Evolutionary conservation across 306 rosid species (phyloP).

Genomic region (Trifolium pratense): DNA sequence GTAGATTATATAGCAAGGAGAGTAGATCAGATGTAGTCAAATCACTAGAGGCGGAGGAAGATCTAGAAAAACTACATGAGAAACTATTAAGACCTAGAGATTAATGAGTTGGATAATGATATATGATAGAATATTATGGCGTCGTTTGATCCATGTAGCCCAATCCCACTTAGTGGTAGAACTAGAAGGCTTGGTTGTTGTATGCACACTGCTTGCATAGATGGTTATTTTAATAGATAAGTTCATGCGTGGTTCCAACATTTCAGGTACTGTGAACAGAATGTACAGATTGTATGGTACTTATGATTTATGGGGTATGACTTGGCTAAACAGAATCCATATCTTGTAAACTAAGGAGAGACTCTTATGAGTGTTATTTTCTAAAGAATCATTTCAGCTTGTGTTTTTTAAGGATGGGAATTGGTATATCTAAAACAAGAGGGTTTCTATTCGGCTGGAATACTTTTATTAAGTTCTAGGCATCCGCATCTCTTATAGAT

Average conservation of each 20-base stretch:
- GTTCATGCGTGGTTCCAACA: constrained; percentile 23
- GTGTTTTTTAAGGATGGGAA: background rate
- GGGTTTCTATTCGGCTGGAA: background rate
- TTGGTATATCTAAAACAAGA: background rate
- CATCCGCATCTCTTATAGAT: background rate
- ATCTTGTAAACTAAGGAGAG: background rate
- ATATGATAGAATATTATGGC: too few species aligned
- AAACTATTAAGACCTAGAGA: too few species aligned
- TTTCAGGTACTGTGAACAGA: constrained; percentile 35
- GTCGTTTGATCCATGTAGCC: too few species aligned
- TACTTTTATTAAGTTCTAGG: constrained; percentile 6
- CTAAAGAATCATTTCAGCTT: background rate
- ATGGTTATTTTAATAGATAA: constrained; percentile 21
- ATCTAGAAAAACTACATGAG: too few species aligned
- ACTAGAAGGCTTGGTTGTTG: too few species aligned
- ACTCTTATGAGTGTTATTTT: constrained; percentile 1
- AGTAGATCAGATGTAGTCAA: too few species aligned
- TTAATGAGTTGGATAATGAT: too few species aligned
- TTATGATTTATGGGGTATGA: constrained; percentile 32
- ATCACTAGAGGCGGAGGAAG: too few species aligned
- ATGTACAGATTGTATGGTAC: constrained; percentile 24
- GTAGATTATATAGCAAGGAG: too few species aligned
- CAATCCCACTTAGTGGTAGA: too few species aligned
- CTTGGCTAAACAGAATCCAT: background rate
- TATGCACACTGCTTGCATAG: background rate